These are phyloP conservation scores for Agaricus subrufescens DNA, from an alignment of 768 basidiomycete species.

Conservation along the genomic window DNA sequence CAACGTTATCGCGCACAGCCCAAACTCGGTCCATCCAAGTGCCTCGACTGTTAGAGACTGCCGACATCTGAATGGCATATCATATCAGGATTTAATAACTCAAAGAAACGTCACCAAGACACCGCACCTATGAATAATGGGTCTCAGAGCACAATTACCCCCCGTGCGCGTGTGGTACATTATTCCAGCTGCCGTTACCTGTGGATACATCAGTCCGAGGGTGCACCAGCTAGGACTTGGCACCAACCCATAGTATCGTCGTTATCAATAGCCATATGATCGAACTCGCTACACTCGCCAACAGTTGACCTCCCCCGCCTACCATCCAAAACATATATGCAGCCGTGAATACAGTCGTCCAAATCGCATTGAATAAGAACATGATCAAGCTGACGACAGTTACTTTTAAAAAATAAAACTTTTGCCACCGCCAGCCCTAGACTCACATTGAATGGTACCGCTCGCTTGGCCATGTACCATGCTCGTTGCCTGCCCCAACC, in stretches of 20 bases:
- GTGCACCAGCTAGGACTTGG: neutral
- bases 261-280: slow-evolving; percentile 69
- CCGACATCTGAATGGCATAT: slow-evolving; percentile 45
- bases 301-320: slow-evolving; percentile 57
- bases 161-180: slow-evolving; percentile 63
- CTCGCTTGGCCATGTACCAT: slow-evolving; percentile 53
- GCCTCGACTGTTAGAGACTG: slow-evolving; percentile 71
- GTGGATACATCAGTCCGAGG: slow-evolving; percentile 1
- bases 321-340: slow-evolving; percentile 71
- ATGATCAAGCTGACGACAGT: slow-evolving; percentile 41
- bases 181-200: slow-evolving; percentile 67
- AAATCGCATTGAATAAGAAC: slow-evolving; percentile 60
- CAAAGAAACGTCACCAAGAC: slow-evolving; percentile 16
- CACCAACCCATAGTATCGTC: slow-evolving; percentile 60
- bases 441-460: slow-evolving; percentile 64
- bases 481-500: slow-evolving; percentile 63
- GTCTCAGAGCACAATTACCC: slow-evolving; percentile 49
- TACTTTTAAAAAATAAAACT: neutral
- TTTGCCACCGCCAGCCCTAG: neutral
- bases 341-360: slow-evolving; percentile 70
- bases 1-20: slow-evolving; percentile 52
- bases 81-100: slow-evolving; percentile 9
- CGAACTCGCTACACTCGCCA: slow-evolving; percentile 77
- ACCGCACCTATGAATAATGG: slow-evolving; percentile 47
- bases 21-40: slow-evolving; percentile 73